phyloP scores from a whole-genome alignment of 2,329 filamentous ascomycete genomes.

The Claviceps sp. region DNA sequence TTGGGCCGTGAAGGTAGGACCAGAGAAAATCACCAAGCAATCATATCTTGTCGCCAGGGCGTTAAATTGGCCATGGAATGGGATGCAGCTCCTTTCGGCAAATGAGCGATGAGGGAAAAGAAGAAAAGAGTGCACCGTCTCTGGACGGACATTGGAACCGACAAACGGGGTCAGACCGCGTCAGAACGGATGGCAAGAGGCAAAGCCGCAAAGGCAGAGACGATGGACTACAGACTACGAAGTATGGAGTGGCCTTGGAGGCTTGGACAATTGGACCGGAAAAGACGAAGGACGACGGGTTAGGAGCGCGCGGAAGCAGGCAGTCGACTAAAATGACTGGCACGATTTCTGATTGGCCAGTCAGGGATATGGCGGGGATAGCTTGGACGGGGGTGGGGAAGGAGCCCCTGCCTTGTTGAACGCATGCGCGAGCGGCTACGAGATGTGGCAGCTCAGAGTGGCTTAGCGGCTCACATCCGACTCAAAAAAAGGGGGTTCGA shows the following conservation, averaged over 20 bases:
- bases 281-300: neutral
- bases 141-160: constrained; percentile 2
- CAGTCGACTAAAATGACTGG: too few relatives aligned
- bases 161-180: constrained; percentile 1
- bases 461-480: constrained; percentile 5
- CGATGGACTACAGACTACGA: neutral
- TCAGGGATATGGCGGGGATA: too few relatives aligned
- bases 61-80: constrained; percentile 10
- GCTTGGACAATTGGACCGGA: neutral
- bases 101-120: constrained; percentile 2
- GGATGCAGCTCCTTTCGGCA: constrained; percentile 5
- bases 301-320: neutral
- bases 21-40: constrained; percentile 6
- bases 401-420: too few relatives aligned
- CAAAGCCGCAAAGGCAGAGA: neutral
- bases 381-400: neutral
- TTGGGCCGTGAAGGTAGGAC: constrained; percentile 4
- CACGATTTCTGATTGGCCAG: too few relatives aligned
- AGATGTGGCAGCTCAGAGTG: neutral
- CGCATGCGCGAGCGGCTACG: too few relatives aligned
- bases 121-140: constrained; percentile 1
- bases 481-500: neutral
- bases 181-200: neutral
- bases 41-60: constrained; percentile 8
- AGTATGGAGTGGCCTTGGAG: neutral